Base-by-base conservation (phyloP, 176 grass and related monocot species). In the Dactylis glomerata region DNA sequence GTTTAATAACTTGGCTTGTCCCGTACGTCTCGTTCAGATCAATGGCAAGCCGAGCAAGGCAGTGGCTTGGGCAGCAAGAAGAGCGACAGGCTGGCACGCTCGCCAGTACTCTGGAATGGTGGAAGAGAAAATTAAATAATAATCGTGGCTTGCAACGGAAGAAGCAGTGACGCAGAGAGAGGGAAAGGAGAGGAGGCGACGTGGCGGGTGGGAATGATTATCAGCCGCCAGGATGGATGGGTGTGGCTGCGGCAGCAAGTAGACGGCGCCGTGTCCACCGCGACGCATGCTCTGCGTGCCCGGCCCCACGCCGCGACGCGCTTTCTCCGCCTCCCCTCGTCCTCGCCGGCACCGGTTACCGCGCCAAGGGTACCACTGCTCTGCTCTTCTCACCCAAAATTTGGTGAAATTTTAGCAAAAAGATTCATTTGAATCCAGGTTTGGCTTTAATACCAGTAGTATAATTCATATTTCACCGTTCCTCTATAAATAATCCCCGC, bases 251-350 rank as follows among this genome's bases (percentile, higher is more conserved):
- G 65, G 34, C 16, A 11, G 79, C 79, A 33, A 17, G 17, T 15
- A 28, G 44, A 22, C 71, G 27, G 11, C 65, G n/a, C 67, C 51
- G 17, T 41, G 50, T 3, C 70, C 23, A 26, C 52, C 40, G 55
- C 50, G 51, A 12, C 3, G n/a, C 23, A 13, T 28, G 11, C 1
- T 27, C 1, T 63, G 30, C 49, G 66, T 37, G 70, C 37, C 61
- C 83, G 68, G 57, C 41, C 38, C 47, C 83, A 78, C 33, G 54
- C 58, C 6, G 33, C 61, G 47, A 85, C 83, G 83, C 82, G 82
- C 32, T 84, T 84, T 84, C 82, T 74, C 55, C 40, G 15, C 2
- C 30, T 4, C 37, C 13, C 20, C 63, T 14, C 27, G 6, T 20
- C 17, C 47, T 30, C 67, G 13, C 26, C 47, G 30, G 36, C 64